Base-by-base conservation (phyloP, 2,329 filamentous ascomycete genomes). In the Nemania sp. region DNA sequence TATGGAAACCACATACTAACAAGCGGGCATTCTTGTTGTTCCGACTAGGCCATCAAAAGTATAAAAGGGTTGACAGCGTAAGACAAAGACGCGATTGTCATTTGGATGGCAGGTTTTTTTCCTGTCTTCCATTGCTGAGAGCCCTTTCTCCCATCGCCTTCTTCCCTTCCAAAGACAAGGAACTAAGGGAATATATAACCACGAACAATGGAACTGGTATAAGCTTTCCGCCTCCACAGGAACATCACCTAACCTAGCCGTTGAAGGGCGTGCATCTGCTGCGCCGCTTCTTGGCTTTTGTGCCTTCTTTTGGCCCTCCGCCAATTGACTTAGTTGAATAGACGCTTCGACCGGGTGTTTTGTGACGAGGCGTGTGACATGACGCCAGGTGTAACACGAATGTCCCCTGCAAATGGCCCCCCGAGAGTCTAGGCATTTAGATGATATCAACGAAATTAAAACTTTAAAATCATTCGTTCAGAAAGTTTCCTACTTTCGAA, bases 71-170 rank as follows among this genome's bases (percentile, higher is more conserved):
- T 11, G 3, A 26, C 3, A 13, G 8, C 20, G 22, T 4, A 7
- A 5, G n/a, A 59, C 49, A 63, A 67, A 67, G 64, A 38, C 24
- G 35, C n/a, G n/a, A 15, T 27, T 5, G 27, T 38, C 13, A n/a
- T 2, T 35, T 15, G 4, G 51, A 62, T 35, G 41, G 29, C 51
- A 62, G 26, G 24, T 47, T 22, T 15, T 8, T 4, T 18, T 7
- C n/a, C n/a, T n/a, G n/a, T 62, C 38, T 62, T 35, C 45, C 38
- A 45, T 35, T 49, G 49, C 18, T 15, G 20, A 38, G 20, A n/a
- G 13, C 60, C 22, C 38, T 62, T 62, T 47, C 35, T 62, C 52
- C 8, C 3, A 2, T 2, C 1, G 11, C 27, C 20, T 26, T 27
- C 15, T 47, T 18, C 6, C 32, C 35, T 54, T 47, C n/a, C 35